These are phyloP conservation scores for Eutypa lata DNA, from an alignment of 2,329 filamentous ascomycete genomes.

Conservation along the genomic window DNA sequence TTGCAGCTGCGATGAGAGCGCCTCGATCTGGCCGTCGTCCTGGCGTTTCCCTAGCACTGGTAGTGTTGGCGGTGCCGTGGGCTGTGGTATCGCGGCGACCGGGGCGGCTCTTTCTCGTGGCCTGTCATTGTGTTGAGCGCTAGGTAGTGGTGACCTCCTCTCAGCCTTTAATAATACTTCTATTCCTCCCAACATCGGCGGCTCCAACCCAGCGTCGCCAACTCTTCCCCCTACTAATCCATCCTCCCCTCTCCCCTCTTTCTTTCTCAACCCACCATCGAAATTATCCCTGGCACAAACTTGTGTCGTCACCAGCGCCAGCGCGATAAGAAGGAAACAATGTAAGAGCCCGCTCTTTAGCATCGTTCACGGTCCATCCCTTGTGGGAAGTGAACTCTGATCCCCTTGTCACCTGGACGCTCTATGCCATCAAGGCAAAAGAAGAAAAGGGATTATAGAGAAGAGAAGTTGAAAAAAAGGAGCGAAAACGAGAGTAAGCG, in stretches of 20 bases:
- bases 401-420: not conserved
- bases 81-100: conserved; percentile 15
- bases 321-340: conserved; percentile 25
- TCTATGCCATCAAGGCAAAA: not conserved
- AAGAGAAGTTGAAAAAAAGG: conserved; percentile 6
- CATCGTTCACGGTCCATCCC: conserved; percentile 29
- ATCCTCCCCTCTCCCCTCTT: conserved; percentile 2
- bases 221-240: conserved; percentile 3
- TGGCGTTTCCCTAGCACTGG: conserved; percentile 26
- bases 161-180: conserved; percentile 1
- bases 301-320: conserved; percentile 26
- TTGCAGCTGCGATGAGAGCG: conserved; percentile 26
- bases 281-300: conserved; percentile 17
- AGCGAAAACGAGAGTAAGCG: not conserved
- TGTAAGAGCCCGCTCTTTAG: conserved; percentile 28
- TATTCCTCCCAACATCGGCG: not conserved
- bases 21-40: conserved; percentile 26
- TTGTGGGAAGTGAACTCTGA: conserved; percentile 8
- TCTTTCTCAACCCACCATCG: not conserved
- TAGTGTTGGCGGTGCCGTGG: conserved; percentile 19
- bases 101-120: conserved; percentile 18
- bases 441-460: not conserved
- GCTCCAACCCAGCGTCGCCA: conserved; percentile 10
- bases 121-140: conserved; percentile 3
- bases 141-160: too few species aligned